Evolutionary conservation across 2,329 filamentous ascomycete genomes (phyloP).

Genomic region (Allantophomopsis lycopodina): DNA sequence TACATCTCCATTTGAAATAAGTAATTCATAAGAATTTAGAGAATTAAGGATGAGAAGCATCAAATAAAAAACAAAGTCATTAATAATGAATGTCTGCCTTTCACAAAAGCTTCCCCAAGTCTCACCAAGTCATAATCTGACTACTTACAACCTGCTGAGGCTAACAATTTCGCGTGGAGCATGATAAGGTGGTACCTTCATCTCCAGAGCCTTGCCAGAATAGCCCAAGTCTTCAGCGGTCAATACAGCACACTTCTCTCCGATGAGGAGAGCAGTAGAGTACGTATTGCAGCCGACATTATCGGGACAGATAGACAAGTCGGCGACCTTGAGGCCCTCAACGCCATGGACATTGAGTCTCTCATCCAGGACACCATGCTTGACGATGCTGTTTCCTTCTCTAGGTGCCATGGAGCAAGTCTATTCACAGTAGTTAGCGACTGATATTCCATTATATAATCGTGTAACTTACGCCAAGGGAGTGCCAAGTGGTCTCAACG

Average conservation of each 20-base stretch:
- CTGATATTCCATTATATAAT: not conserved
- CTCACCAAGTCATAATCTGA: too few species aligned
- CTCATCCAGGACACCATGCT: conserved; percentile 66
- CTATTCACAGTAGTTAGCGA: conserved; percentile 9
- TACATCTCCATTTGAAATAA: too few species aligned
- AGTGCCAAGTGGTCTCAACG: conserved; percentile 66
- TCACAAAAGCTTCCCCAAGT: too few species aligned
- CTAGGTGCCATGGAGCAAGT: conserved; percentile 68
- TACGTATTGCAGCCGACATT: conserved; percentile 63
- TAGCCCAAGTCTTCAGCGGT: conserved; percentile 64
- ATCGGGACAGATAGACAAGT: conserved; percentile 64
- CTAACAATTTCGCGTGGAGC: not conserved
- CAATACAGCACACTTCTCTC: conserved; percentile 60
- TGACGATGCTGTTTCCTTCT: conserved; percentile 68
- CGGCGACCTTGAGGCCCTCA: conserved; percentile 64
- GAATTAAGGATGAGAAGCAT: too few species aligned
- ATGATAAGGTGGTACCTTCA: conserved; percentile 38
- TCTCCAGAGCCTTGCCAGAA: conserved; percentile 57
- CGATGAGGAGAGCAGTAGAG: conserved; percentile 59
- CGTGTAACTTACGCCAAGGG: conserved; percentile 28
- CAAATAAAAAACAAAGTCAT: too few species aligned
- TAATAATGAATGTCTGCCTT: too few species aligned
- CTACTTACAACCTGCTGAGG: too few species aligned
- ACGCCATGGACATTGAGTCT: conserved; percentile 67
- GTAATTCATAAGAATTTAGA: too few species aligned